Percentiles rank a stretch among this genome's conserved stretches.
Evolutionary conservation across 1,139 yeast genomes (phyloP).

Genomic region (Geotrichum aggregatum): DNA sequence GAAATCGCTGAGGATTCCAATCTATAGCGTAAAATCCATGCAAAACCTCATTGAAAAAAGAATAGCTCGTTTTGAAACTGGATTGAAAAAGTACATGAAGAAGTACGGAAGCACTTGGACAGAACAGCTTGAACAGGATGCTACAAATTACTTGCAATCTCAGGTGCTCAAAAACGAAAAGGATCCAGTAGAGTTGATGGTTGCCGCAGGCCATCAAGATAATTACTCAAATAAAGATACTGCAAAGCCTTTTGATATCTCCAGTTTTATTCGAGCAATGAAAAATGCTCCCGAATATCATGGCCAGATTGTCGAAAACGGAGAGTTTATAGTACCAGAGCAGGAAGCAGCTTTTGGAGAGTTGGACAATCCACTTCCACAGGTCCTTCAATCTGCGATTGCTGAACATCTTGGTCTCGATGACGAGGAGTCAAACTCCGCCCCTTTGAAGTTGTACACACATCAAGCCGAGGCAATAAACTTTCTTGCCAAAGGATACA

Average conservation of each 20-base stretch:
- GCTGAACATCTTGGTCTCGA: slow-evolving; percentile 45
- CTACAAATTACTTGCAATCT: slow-evolving; percentile 29
- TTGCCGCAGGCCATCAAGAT: slow-evolving; percentile 9
- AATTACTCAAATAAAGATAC: slow-evolving; percentile 7
- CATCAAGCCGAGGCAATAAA: slow-evolving; percentile 81
- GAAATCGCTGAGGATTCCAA: slow-evolving; percentile 41
- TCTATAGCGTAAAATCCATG: slow-evolving; percentile 49
- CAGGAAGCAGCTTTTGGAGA: slow-evolving; percentile 47
- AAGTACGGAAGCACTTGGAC: slow-evolving; percentile 41
- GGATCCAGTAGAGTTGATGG: slow-evolving; percentile 28
- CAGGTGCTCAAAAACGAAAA: neutral
- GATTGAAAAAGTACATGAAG: slow-evolving; percentile 42
- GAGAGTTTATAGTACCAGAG: slow-evolving; percentile 43
- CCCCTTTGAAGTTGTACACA: slow-evolving; percentile 49
- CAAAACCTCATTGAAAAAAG: slow-evolving; percentile 59
- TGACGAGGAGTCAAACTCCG: slow-evolving; percentile 4
- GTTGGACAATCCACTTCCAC: slow-evolving; percentile 42
- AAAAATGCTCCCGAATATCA: slow-evolving; percentile 43
- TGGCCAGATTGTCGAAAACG: slow-evolving; percentile 54
- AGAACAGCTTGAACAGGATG: slow-evolving; percentile 38
- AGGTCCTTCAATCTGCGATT: slow-evolving; percentile 49
- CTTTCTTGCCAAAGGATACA: slow-evolving; percentile 49
- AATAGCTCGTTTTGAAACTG: slow-evolving; percentile 48
- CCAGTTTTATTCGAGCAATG: slow-evolving; percentile 48
- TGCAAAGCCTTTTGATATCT: slow-evolving; percentile 37